Conservation (phyloP, 345 rosid genomes). For the Salix arbutifolia region DNA sequence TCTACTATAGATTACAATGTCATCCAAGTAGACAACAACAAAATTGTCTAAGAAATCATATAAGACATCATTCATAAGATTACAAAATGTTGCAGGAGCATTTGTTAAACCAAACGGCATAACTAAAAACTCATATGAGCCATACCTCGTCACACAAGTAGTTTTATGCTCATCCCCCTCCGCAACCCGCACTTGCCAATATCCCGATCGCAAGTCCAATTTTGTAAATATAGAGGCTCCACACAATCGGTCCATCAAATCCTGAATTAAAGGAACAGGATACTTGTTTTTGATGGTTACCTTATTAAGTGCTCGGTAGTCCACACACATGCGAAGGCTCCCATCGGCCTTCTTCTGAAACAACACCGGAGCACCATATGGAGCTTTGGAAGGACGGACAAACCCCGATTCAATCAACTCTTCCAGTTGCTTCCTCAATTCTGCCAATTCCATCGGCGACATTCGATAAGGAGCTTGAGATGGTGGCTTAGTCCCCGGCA, state of each 20-base stretch:
- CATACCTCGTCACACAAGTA: neutral
- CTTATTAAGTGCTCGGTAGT: neutral
- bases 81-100: too few relatives aligned
- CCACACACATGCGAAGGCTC: neutral
- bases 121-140: too few relatives aligned
- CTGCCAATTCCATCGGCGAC: too few relatives aligned
- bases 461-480: too few relatives aligned
- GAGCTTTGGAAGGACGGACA: neutral
- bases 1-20: too few relatives aligned
- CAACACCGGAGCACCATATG: neutral
- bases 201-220: neutral
- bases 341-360: neutral
- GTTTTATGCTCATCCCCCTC: neutral
- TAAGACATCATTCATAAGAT: too few relatives aligned
- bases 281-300: neutral
- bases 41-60: too few relatives aligned
- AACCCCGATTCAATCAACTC: neutral
- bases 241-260: neutral
- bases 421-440: neutral
- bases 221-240: neutral
- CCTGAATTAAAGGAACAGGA: too few relatives aligned
- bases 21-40: too few relatives aligned
- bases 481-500: too few relatives aligned
- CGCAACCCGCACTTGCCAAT: rapidly evolving
- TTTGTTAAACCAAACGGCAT: neutral